phyloP scores from a whole-genome alignment of 768 basidiomycete species.

The Russula abietina region DNA sequence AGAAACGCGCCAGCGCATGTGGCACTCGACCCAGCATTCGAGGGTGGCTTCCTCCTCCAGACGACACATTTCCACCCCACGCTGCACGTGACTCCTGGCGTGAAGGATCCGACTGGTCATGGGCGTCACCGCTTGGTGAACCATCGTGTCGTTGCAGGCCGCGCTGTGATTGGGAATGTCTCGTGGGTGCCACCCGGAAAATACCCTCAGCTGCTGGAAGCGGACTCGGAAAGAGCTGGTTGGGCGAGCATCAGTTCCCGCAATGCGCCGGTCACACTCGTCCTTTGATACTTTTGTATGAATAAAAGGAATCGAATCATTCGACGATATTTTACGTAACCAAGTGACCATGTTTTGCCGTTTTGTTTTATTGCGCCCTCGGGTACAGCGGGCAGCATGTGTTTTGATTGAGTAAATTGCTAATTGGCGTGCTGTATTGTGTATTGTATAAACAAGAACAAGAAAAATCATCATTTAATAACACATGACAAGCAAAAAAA shows the following conservation, averaged over 20 bases:
- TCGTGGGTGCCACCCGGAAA: constrained; percentile 1
- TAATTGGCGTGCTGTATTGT: background rate
- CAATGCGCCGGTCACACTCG: constrained; percentile 7
- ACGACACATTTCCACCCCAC: background rate
- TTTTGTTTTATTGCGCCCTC: background rate
- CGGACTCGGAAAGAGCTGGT: background rate
- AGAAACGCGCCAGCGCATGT: constrained; percentile 4
- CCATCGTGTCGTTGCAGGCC: background rate
- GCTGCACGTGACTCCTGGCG: background rate
- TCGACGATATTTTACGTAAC: background rate
- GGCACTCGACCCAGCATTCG: constrained; percentile 4
- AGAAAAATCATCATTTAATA: background rate
- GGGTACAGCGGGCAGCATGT: too few species aligned
- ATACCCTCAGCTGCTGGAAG: too few species aligned
- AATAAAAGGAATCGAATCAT: background rate
- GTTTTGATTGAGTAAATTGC: too few species aligned
- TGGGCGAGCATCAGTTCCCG: background rate
- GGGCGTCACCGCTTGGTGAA: background rate
- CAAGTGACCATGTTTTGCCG: too few species aligned
- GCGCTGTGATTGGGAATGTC: background rate
- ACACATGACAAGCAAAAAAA: background rate
- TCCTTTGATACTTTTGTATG: constrained; percentile 1
- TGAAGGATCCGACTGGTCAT: constrained; percentile 1
- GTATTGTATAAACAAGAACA: too few species aligned
- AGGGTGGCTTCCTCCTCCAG: constrained; percentile 2